Evolutionary conservation across 306 rosid species (phyloP).

Genomic region (Potentilla sterilis): DNA sequence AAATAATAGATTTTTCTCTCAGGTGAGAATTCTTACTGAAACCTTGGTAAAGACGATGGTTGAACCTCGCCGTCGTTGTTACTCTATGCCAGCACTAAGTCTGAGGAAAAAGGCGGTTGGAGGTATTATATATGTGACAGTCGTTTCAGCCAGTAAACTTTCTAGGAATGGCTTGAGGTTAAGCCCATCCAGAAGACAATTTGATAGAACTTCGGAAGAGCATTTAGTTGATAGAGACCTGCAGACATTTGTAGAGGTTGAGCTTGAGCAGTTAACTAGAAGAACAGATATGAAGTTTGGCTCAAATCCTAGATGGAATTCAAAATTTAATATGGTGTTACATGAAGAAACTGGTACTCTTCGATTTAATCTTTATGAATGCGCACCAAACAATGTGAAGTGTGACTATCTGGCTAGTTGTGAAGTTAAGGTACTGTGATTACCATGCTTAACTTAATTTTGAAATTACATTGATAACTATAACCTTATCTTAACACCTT

Average conservation of each 20-base stretch:
- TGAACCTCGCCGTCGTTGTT: conserved; percentile 93
- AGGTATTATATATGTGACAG: conserved; percentile 72
- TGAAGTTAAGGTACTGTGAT: conserved; percentile 72
- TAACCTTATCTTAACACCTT: conserved; percentile 12
- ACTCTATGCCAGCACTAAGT: conserved; percentile 73
- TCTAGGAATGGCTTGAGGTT: conserved; percentile 61
- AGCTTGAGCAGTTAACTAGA: conserved; percentile 75
- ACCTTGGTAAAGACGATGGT: conserved; percentile 88
- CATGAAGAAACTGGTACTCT: conserved; percentile 73
- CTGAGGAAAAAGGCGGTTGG: conserved; percentile 79
- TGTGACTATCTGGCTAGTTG: conserved; percentile 83
- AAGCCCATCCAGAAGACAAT: conserved; percentile 52
- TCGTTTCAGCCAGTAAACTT: conserved; percentile 75
- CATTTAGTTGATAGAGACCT: conserved; percentile 53
- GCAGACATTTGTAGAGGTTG: conserved; percentile 89
- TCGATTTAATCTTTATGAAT: conserved; percentile 74
- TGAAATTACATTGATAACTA: conserved; percentile 1
- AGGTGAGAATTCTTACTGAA: conserved; percentile 80
- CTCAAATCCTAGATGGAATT: conserved; percentile 82
- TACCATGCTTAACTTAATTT: not conserved
- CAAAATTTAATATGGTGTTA: conserved; percentile 88
- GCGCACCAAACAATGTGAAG: conserved; percentile 62
- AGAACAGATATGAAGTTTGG: conserved; percentile 65
- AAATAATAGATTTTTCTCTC: conserved; percentile 19
- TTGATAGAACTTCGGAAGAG: conserved; percentile 54